Percentiles rank a stretch among this genome's conserved stretches.
phyloP scores from a whole-genome alignment of 352 stramenopile genomes.

The Phytophthora crassamura region DNA sequence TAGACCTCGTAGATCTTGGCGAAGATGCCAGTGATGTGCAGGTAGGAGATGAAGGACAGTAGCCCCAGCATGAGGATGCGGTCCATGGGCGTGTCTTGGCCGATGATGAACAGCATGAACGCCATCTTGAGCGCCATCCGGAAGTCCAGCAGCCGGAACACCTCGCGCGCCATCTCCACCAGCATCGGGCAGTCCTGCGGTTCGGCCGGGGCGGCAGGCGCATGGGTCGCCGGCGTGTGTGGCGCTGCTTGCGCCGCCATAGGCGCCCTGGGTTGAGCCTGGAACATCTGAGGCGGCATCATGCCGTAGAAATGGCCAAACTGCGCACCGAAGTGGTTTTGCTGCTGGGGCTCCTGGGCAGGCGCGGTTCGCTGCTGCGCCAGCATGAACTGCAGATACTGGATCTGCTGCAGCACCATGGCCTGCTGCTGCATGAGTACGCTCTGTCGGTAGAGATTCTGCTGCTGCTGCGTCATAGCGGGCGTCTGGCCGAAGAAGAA shows the following conservation, averaged over 20 bases:
- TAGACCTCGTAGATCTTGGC: slow-evolving; percentile 83
- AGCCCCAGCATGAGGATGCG: slow-evolving; percentile 77
- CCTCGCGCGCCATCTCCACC: slow-evolving; percentile 60
- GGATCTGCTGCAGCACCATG: slow-evolving; percentile 81
- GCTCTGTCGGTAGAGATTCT: slow-evolving; percentile 65
- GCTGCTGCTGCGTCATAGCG: slow-evolving; percentile 40
- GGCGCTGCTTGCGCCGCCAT: slow-evolving; percentile 5
- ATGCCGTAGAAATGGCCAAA: slow-evolving; percentile 46
- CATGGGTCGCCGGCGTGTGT: slow-evolving; percentile 4
- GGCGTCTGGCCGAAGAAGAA: slow-evolving; percentile 26
- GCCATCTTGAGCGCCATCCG: slow-evolving; percentile 86
- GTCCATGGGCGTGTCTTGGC: slow-evolving; percentile 81
- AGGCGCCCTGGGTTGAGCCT: slow-evolving; percentile 14
- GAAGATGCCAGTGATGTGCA: slow-evolving; percentile 88
- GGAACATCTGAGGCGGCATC: slow-evolving; percentile 43
- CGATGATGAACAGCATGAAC: slow-evolving; percentile 91
- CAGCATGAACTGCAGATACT: slow-evolving; percentile 79
- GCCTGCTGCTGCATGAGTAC: slow-evolving; percentile 84
- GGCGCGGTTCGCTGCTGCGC: slow-evolving; percentile 37
- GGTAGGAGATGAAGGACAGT: slow-evolving; percentile 77
- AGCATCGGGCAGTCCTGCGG: slow-evolving; percentile 34
- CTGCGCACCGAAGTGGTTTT: slow-evolving; percentile 32
- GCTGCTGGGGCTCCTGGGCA: slow-evolving; percentile 9
- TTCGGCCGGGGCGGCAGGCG: slow-evolving; percentile 16
- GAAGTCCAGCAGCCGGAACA: slow-evolving; percentile 71